A percentile compares a stretch with the other conserved stretches of the same genome.
phyloP scores from a whole-genome alignment of 108 stramenopile genomes.

The Fistulifera pelliculosa region DNA sequence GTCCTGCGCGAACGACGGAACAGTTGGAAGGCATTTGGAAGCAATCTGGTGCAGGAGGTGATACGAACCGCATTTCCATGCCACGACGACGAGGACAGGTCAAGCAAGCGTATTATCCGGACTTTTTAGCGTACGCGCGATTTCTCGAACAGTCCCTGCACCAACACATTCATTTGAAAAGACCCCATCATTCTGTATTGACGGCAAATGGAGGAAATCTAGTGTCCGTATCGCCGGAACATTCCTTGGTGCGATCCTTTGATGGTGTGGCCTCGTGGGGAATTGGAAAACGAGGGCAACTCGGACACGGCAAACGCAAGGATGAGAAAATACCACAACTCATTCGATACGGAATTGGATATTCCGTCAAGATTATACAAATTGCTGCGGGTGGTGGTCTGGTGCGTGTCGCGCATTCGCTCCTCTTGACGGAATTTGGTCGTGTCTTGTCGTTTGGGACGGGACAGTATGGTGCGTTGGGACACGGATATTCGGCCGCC shows the following conservation, averaged over 20 bases:
- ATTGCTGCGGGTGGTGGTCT: constrained; percentile 84
- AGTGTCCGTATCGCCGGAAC: constrained; percentile 44
- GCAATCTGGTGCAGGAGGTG: constrained; percentile 58
- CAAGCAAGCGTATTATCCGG: constrained; percentile 14
- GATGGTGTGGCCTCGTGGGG: constrained; percentile 60
- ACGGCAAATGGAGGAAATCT: too few relatives aligned
- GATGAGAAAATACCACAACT: constrained; percentile 53
- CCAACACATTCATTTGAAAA: constrained; percentile 39
- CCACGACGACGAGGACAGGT: constrained; percentile 38
- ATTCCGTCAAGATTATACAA: constrained; percentile 75
- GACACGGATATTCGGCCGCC: constrained; percentile 78
- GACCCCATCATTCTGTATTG: not conserved
- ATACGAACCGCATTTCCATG: constrained; percentile 48
- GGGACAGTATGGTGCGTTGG: constrained; percentile 79
- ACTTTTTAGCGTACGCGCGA: constrained; percentile 73
- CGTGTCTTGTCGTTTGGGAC: constrained; percentile 80
- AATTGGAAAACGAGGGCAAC: constrained; percentile 79
- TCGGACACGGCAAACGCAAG: constrained; percentile 69
- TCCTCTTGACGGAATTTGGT: constrained; percentile 73
- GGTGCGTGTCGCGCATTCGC: constrained; percentile 82
- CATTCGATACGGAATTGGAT: constrained; percentile 54
- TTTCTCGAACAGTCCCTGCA: constrained; percentile 69
- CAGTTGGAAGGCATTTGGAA: constrained; percentile 38
- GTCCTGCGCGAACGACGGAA: constrained; percentile 9
- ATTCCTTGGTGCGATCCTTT: constrained; percentile 67